Conservation (phyloP, 202 grass and related monocot species). For the Dendrocalamus latiflorus region DNA sequence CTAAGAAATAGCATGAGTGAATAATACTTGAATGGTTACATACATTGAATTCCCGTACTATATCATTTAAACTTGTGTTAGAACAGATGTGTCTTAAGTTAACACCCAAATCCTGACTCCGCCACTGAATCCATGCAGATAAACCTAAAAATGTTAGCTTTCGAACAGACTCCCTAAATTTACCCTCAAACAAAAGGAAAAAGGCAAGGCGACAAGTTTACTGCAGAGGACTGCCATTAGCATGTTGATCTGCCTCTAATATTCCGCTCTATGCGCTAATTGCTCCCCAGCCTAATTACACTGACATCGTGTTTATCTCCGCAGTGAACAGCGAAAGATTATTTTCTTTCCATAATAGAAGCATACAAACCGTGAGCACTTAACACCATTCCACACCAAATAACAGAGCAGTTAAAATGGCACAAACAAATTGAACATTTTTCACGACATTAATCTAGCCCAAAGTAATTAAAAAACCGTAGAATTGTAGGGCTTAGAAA, state of each 20-base stretch:
- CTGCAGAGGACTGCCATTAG: background rate
- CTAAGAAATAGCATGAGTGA: too few relatives aligned
- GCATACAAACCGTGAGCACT: background rate
- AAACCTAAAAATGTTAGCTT: background rate
- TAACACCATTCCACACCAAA: background rate
- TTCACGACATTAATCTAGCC: conserved; percentile 20
- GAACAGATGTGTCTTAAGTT: too few relatives aligned
- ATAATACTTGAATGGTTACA: too few relatives aligned
- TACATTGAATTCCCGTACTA: too few relatives aligned
- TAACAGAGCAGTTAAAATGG: background rate
- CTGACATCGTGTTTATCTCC: background rate
- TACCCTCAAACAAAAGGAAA: background rate
- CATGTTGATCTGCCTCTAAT: background rate
- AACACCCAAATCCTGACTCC: too few relatives aligned
- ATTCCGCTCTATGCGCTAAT: background rate
- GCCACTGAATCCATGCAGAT: background rate
- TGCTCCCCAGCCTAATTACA: background rate
- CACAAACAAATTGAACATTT: background rate
- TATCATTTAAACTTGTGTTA: too few relatives aligned
- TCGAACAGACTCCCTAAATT: background rate
- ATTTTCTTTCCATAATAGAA: background rate
- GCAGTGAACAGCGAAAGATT: background rate
- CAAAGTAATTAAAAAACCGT: background rate
- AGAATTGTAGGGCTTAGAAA: background rate
- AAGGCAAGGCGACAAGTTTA: background rate